Percentiles rank a stretch among this genome's conserved stretches.
phyloP scores from a whole-genome alignment of 768 basidiomycete genomes.

The Boletus reticuloceps region DNA sequence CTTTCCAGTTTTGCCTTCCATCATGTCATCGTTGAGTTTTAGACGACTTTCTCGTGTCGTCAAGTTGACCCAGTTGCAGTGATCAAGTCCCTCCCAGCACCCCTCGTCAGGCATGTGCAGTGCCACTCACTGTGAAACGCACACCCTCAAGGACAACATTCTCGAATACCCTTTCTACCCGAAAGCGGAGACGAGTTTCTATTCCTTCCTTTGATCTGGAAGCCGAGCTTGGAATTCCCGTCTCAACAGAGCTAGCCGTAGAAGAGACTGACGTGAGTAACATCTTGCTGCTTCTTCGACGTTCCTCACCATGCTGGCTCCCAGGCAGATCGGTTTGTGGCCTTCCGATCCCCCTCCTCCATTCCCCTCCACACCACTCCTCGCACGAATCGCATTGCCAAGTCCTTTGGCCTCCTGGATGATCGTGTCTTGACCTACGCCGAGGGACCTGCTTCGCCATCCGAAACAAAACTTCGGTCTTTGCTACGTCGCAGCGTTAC shows the following conservation, averaged over 20 bases:
- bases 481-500: constrained; percentile 53
- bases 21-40: constrained; percentile 34
- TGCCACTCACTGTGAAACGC: constrained; percentile 33
- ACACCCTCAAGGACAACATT: constrained; percentile 37
- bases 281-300: background rate
- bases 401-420: constrained; percentile 56
- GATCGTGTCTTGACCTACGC: constrained; percentile 54
- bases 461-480: constrained; percentile 41
- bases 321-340: constrained; percentile 62
- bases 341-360: constrained; percentile 46
- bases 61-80: constrained; percentile 21
- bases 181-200: constrained; percentile 44
- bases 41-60: constrained; percentile 2
- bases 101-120: constrained; percentile 25
- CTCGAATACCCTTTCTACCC: constrained; percentile 38
- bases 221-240: constrained; percentile 29
- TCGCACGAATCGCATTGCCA: constrained; percentile 64
- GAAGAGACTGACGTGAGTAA: constrained; percentile 30
- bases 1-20: background rate
- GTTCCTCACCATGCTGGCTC: background rate
- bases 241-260: constrained; percentile 14
- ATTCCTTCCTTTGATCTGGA: constrained; percentile 37
- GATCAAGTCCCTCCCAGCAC: constrained; percentile 24
- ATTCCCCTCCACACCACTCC: constrained; percentile 62
- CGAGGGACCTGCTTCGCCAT: constrained; percentile 34